These are phyloP conservation scores for Cladosporium sp. DNA, from an alignment of 2,329 filamentous ascomycete genomes.

Conservation along the genomic window DNA sequence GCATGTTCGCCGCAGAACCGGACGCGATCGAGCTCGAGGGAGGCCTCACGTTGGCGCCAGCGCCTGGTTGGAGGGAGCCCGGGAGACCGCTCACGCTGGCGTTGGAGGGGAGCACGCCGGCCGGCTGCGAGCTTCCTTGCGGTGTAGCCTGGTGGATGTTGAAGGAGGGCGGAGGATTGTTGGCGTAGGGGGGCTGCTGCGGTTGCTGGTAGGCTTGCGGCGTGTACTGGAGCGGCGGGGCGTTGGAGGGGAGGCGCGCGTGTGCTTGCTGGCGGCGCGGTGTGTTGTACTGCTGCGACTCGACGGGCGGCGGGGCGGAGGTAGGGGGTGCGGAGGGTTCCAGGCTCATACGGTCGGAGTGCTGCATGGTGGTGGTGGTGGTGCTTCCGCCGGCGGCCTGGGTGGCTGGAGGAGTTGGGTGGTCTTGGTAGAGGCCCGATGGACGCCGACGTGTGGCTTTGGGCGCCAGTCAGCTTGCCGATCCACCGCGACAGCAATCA, in stretches of 20 bases:
- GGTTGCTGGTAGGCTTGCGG: constrained; percentile 38
- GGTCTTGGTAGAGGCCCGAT: not conserved
- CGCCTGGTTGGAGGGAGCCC: constrained; percentile 53
- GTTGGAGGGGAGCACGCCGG: constrained; percentile 14
- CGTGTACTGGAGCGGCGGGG: constrained; percentile 14
- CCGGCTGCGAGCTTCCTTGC: constrained; percentile 15
- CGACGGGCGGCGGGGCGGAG: not conserved
- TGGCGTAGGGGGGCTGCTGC: constrained; percentile 43
- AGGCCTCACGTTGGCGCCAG: constrained; percentile 43
- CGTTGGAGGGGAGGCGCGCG: constrained; percentile 12
- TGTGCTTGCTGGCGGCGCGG: constrained; percentile 1
- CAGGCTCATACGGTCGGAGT: not conserved
- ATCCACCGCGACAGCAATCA: too few species aligned
- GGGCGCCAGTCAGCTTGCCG: not conserved
- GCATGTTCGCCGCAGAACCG: constrained; percentile 14
- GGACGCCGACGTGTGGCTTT: not conserved
- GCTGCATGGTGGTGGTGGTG: not conserved
- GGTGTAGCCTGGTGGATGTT: constrained; percentile 48
- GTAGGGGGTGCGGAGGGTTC: not conserved
- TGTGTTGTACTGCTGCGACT: not conserved
- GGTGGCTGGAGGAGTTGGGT: not conserved
- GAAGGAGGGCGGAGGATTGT: constrained; percentile 48
- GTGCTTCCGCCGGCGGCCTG: not conserved
- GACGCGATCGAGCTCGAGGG: constrained; percentile 31
- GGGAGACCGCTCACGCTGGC: constrained; percentile 43